Evolutionary conservation across 108 stramenopile genomes (phyloP).

Genomic region (Stephanodiscus triporus): DNA sequence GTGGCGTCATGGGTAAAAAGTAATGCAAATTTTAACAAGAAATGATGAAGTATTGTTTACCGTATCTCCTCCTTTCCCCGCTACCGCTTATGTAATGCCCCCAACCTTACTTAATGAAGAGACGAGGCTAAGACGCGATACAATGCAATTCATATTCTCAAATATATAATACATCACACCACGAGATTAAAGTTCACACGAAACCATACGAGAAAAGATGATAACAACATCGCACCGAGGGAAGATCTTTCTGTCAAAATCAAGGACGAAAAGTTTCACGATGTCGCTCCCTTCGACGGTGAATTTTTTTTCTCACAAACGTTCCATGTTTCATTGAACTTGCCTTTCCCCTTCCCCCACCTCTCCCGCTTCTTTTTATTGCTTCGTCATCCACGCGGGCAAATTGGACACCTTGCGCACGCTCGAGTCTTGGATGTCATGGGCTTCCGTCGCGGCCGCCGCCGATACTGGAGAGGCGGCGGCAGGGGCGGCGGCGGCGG

Average conservation of each 20-base stretch:
- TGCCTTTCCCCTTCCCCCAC: conserved; percentile 2
- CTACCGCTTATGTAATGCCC: neutral
- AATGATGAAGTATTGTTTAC: neutral
- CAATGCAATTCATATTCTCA: neutral
- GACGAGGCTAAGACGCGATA: conserved; percentile 1
- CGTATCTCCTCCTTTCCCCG: neutral
- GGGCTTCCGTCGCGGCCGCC: conserved; percentile 20
- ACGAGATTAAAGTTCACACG: neutral
- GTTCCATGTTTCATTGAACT: neutral
- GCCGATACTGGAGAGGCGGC: conserved; percentile 22
- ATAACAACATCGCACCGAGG: neutral
- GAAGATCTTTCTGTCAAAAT: neutral
- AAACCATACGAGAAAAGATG: conserved; percentile 3
- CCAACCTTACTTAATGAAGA: neutral
- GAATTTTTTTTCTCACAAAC: neutral
- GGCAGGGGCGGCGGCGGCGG: conserved; percentile 33
- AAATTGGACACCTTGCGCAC: conserved; percentile 84
- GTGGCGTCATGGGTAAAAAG: neutral
- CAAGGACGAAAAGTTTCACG: neutral
- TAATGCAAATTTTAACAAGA: neutral
- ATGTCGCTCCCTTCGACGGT: neutral
- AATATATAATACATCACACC: conserved; percentile 9
- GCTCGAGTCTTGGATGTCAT: conserved; percentile 71
- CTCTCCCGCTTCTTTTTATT: neutral
- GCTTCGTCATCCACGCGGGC: conserved; percentile 91